Evolutionary conservation across 345 rosid species (phyloP), one percentile per base, ranked within the genome.

Genomic region (rapeseed (Brassica napus)): DNA sequence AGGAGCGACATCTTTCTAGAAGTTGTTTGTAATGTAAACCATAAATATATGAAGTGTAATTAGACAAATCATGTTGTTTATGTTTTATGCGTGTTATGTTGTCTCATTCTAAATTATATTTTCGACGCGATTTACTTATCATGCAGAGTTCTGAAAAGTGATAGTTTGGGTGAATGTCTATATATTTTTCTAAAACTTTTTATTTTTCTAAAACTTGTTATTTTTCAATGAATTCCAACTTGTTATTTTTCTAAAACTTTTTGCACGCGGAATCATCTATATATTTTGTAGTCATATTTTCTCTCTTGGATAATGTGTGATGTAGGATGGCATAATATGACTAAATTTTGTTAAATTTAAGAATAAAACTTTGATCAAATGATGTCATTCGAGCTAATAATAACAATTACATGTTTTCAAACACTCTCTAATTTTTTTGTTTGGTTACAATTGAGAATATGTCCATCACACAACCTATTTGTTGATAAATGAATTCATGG

Each of bases 1-100:
- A 69, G 83, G 71, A 37, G 72, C 70, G 14, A 64, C 71, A 37
- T 75, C 63, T 30, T 55, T 16, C 57, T 80, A 80, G 31, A 32
- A 64, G 54, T 39, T 70, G 6, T 69, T 65, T 75, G 60, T 79
- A 52, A 11, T 74, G 65, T 62, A 59, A 61, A 68, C 42, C n/a
- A 63, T 62, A 61, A 8, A 49, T 72, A 65, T 30, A 55, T 8
- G 6, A 59, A 24, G 21, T 80, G 83, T 80, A 75, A 69, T 30
- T 80, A 69, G 63, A 69, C 76, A 55, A n/a, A 44, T 68, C 9
- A 0, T 28, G 54, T 61, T 39, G 16, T n/a, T 74, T 14, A 39
- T 16, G 37, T 71, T 71, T 6, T n/a, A 15, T 65, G 31, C 18
- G 23, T 55, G 14, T 79, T 39, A 14, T 35, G 21, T 11, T 78